Conservation (phyloP, 768 basidiomycete genomes). For the Termitomyces sp. region DNA sequence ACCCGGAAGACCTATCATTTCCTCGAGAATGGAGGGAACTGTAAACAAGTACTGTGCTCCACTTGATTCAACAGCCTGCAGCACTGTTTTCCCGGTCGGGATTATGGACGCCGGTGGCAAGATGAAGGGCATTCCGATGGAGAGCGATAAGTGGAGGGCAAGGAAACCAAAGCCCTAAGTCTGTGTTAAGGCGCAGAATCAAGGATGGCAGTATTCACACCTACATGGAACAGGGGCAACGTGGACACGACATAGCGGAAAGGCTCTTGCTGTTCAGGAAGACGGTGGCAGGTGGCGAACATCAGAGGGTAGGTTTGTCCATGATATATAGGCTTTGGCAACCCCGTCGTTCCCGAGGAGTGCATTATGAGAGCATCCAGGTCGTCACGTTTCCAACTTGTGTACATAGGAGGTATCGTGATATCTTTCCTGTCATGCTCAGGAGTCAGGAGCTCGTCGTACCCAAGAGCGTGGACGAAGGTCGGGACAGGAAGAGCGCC, state of each 20-base stretch:
- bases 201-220: conserved; percentile 1
- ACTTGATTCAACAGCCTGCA: conserved; percentile 18
- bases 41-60: conserved; percentile 29
- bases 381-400: conserved; percentile 20
- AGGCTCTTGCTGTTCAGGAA: conserved; percentile 24
- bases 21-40: conserved; percentile 36
- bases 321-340: conserved; percentile 40
- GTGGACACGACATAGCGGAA: conserved; percentile 30
- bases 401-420: conserved; percentile 22
- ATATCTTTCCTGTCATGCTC: conserved; percentile 9
- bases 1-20: conserved; percentile 22
- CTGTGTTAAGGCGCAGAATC: background rate
- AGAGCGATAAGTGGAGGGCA: conserved; percentile 28
- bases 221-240: conserved; percentile 33
- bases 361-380: conserved; percentile 39
- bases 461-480: conserved; percentile 21
- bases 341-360: conserved; percentile 46
- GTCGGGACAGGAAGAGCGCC: conserved; percentile 11
- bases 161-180: conserved; percentile 32
- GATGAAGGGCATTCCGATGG: conserved; percentile 33
- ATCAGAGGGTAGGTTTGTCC: conserved; percentile 27
- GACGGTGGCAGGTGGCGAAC: conserved; percentile 28
- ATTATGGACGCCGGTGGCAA: conserved; percentile 28
- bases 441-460: conserved; percentile 23
- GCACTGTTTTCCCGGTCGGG: conserved; percentile 27